Evolutionary conservation across 768 basidiomycete genomes (phyloP).

Genomic region (Sporobolomyces roseus): DNA sequence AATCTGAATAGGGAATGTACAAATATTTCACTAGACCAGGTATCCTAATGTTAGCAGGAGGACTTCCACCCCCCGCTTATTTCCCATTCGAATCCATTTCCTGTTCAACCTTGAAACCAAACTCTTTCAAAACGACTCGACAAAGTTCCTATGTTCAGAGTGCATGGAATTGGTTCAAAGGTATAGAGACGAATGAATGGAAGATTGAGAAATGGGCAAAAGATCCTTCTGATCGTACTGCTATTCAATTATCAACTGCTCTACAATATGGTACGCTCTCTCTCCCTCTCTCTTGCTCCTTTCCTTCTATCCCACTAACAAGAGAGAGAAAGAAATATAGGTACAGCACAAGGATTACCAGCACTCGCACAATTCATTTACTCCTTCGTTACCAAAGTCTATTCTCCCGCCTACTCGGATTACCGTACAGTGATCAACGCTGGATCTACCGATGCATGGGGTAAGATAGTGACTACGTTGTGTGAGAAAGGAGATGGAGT

Average conservation of each 20-base stretch:
- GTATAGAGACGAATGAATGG: constrained; percentile 49
- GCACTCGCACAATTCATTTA: constrained; percentile 59
- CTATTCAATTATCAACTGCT: constrained; percentile 61
- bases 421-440: constrained; percentile 56
- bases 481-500: constrained; percentile 60
- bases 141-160: constrained; percentile 45
- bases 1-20: constrained; percentile 35
- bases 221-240: constrained; percentile 49
- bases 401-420: constrained; percentile 59
- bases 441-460: constrained; percentile 55
- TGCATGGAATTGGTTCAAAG: constrained; percentile 58
- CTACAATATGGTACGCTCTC: constrained; percentile 63
- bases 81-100: constrained; percentile 57
- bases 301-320: not conserved
- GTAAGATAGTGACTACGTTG: constrained; percentile 59
- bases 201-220: constrained; percentile 61
- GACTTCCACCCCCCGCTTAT: constrained; percentile 63
- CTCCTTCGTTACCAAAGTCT: constrained; percentile 58
- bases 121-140: constrained; percentile 55
- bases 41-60: constrained; percentile 67
- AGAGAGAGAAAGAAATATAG: constrained; percentile 33
- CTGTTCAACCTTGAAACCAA: constrained; percentile 56
- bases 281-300: not conserved
- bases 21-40: constrained; percentile 38
- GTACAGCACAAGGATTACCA: constrained; percentile 57